A percentile compares a stretch with the other conserved stretches of the same genome.
Evolutionary conservation across 2,329 filamentous ascomycete genomes (phyloP).

Genomic region (Emergomyces orientalis): DNA sequence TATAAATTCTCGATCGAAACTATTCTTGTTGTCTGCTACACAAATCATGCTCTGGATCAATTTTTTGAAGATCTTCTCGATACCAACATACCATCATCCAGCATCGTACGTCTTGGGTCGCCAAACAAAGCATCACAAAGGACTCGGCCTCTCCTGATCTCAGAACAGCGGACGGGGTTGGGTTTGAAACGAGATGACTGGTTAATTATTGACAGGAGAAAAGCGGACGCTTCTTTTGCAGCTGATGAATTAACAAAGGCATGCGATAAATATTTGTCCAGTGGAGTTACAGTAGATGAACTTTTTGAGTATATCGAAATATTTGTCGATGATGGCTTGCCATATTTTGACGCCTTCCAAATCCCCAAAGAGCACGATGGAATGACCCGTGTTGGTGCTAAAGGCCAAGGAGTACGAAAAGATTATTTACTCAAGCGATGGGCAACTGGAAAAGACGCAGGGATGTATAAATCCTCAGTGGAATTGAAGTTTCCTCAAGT

Average conservation of each 20-base stretch:
- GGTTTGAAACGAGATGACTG: slow-evolving; percentile 29
- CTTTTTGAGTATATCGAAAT: slow-evolving; percentile 42
- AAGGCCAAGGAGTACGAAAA: slow-evolving; percentile 36
- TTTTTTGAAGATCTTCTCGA: slow-evolving; percentile 56
- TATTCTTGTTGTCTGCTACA: slow-evolving; percentile 58
- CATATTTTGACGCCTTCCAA: slow-evolving; percentile 50
- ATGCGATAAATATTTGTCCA: slow-evolving; percentile 17
- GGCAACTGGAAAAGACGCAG: slow-evolving; percentile 40
- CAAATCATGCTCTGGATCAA: slow-evolving; percentile 58
- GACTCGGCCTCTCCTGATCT: slow-evolving; percentile 44
- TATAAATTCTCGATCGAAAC: slow-evolving; percentile 41
- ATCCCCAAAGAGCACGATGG: slow-evolving; percentile 41
- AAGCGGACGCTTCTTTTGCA: slow-evolving; percentile 28
- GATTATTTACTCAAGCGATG: slow-evolving; percentile 50
- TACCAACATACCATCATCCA: slow-evolving; percentile 43
- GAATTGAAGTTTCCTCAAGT: slow-evolving; percentile 27
- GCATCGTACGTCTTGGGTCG: slow-evolving; percentile 55
- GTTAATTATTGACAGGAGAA: slow-evolving; percentile 36
- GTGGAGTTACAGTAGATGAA: slow-evolving; percentile 12
- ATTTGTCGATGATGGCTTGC: slow-evolving; percentile 43
- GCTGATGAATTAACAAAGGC: slow-evolving; percentile 17
- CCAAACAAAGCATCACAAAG: slow-evolving; percentile 40
- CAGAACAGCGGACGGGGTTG: slow-evolving; percentile 30
- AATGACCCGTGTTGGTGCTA: slow-evolving; percentile 39
- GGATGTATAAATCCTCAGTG: slow-evolving; percentile 32